phyloP scores from a whole-genome alignment of 2,329 filamentous ascomycete genomes.

The Cucurbitaria berberidis region DNA sequence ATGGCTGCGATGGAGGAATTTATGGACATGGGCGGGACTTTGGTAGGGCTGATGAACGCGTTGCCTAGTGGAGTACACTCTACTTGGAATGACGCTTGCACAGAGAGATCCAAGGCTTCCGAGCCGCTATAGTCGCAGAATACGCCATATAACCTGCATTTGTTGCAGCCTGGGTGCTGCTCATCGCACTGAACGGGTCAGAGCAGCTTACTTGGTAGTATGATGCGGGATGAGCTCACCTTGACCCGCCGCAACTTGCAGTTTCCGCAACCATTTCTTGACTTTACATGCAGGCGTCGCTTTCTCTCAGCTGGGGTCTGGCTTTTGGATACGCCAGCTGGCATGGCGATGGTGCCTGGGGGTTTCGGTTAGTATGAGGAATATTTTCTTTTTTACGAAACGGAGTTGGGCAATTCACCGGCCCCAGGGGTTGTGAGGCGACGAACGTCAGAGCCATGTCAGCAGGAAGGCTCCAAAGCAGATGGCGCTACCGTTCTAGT shows the following conservation, averaged over 20 bases:
- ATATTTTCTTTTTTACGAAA: too few relatives aligned
- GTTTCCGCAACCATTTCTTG: constrained; percentile 61
- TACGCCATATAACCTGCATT: constrained; percentile 57
- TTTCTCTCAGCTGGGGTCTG: constrained; percentile 22
- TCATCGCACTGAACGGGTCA: constrained; percentile 59
- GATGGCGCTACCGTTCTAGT: constrained; percentile 1
- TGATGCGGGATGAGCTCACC: constrained; percentile 46
- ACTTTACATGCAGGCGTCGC: constrained; percentile 58
- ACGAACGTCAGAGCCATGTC: too few relatives aligned
- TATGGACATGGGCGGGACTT: constrained; percentile 12
- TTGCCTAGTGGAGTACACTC: constrained; percentile 8
- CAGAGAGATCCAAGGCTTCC: constrained; percentile 40
- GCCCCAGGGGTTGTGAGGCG: too few relatives aligned
- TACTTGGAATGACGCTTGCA: constrained; percentile 37
- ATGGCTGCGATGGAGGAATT: constrained; percentile 20
- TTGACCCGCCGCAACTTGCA: constrained; percentile 63
- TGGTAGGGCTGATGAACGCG: neutral
- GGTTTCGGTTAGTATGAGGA: too few relatives aligned
- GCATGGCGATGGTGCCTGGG: neutral
- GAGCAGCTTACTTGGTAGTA: neutral
- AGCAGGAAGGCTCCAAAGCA: too few relatives aligned
- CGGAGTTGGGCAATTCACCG: constrained; percentile 1
- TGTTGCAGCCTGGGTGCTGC: constrained; percentile 55
- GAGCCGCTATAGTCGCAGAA: constrained; percentile 55
- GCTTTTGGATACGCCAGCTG: constrained; percentile 9